Base-by-base conservation (phyloP, 352 stramenopile genomes). In the Albugo candida region DNA sequence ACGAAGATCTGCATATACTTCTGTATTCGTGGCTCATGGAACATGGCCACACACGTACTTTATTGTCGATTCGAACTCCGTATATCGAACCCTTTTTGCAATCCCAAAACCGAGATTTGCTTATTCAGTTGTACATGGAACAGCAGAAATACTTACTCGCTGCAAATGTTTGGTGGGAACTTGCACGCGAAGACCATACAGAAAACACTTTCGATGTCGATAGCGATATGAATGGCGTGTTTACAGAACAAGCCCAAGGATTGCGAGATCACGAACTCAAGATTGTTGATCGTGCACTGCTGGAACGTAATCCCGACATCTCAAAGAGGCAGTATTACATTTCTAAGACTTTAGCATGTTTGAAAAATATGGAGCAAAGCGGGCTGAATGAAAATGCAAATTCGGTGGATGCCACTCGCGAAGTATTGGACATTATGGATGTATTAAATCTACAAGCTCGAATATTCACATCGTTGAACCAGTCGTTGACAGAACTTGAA, bases 91-190 rank as follows among this genome's bases (percentile, higher is more conserved):
- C 73, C 5, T 92, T 87, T 46, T 45, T 92, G 18, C 81, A 88
- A 56, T 64, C 70, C 41, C 81, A 81, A 48, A 76, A 92, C 46
- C 70, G 86, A 54, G 75, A 92, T 53, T 51, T 92, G 34, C 66
- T 92, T 11, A 67, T 92, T 35, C 80, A 85, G 54, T 61, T 83
- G 39, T 88, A 92, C 54, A 85, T 92, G 72, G 69, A 86, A 16
- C 75, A 88, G 47, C 70, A 80, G 18, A 85, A 84, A 53, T 92
- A 85, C 52, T 59, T 92, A 18, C 58, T 82, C 6, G 78, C 78
- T 0, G 78, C 78, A 0, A 85, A 88, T 50, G 71, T 88, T 1
- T 87, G 77, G 70, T 92, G 78, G 78, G 56, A 62, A 1, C 73
- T 73, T 17, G 78, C 75, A 0, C 70, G 85, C 38, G 59, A 60